Conservation (phyloP, 2,329 filamentous ascomycete genomes). For the Aureobasidium sp. region DNA sequence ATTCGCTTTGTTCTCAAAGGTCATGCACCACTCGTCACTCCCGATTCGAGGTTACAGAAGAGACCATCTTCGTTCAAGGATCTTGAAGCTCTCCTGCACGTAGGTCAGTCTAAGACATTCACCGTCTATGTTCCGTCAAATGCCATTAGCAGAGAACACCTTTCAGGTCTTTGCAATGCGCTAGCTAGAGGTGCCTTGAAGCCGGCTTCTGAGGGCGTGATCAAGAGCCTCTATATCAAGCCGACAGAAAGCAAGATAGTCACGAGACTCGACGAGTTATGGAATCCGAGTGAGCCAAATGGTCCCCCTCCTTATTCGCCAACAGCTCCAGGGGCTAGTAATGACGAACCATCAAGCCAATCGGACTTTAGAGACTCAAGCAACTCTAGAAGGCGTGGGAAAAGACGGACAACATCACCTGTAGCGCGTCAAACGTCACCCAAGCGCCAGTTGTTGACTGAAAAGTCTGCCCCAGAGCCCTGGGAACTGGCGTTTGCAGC, state of each 20-base stretch:
- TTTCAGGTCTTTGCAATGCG: not conserved
- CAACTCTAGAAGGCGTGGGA: no score
- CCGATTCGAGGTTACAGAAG: not conserved
- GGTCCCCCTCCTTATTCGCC: no score
- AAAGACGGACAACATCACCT: no score
- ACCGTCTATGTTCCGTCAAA: not conserved
- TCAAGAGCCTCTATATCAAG: not conserved
- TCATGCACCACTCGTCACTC: not conserved
- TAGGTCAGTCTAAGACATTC: not conserved
- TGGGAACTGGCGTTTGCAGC: not conserved
- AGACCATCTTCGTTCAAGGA: not conserved
- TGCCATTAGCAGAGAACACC: not conserved
- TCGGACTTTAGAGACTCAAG: no score
- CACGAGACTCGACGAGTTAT: no score
- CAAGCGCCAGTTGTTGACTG: no score
- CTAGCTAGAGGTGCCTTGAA: not conserved
- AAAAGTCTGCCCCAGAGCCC: no score
- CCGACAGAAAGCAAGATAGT: not conserved
- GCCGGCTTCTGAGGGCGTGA: not conserved
- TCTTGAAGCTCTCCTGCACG: not conserved
- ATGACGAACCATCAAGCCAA: no score
- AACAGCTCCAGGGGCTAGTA: no score
- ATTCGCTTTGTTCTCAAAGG: not conserved
- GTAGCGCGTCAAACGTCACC: no score
- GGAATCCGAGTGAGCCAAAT: no score